These are phyloP conservation scores for Lodderomyces elongisporus DNA, from an alignment of 1,139 yeast species.

Conservation along the genomic window DNA sequence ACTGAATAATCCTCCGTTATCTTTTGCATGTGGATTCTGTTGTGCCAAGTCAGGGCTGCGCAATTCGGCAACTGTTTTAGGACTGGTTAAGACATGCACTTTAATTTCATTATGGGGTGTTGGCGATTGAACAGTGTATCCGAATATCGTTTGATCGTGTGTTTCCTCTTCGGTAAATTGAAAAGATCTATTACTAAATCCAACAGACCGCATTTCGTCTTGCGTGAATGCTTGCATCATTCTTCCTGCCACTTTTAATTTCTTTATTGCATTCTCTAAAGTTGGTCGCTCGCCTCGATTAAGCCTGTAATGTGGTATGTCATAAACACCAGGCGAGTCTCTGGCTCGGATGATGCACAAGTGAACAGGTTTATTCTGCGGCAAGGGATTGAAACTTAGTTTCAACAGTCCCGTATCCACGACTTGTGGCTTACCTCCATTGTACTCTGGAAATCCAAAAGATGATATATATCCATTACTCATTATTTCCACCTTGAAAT, in stretches of 20 bases:
- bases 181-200: conserved; percentile 77
- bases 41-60: conserved; percentile 81
- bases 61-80: conserved; percentile 63
- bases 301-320: conserved; percentile 58
- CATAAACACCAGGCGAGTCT: conserved; percentile 72
- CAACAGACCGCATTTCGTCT: conserved; percentile 80
- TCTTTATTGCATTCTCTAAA: conserved; percentile 69
- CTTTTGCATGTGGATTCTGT: conserved; percentile 68
- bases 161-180: conserved; percentile 65
- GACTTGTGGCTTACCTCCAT: conserved; percentile 14
- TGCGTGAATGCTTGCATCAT: conserved; percentile 91
- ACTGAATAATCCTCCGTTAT: conserved; percentile 70
- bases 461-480: conserved; percentile 22
- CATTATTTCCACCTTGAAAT: conserved; percentile 26
- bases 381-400: conserved; percentile 54
- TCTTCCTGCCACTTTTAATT: conserved; percentile 79
- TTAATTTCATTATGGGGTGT: conserved; percentile 62
- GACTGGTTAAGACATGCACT: conserved; percentile 67
- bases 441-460: conserved; percentile 27
- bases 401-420: conserved; percentile 24
- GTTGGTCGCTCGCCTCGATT: conserved; percentile 59
- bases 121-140: conserved; percentile 29
- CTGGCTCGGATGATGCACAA: conserved; percentile 70
- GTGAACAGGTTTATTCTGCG: conserved; percentile 74
- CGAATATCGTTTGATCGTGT: conserved; percentile 30